A percentile compares a stretch with the other conserved stretches of the same genome.
Conservation (phyloP, 257 asterid genomes). For the Forsythia suspensa region DNA sequence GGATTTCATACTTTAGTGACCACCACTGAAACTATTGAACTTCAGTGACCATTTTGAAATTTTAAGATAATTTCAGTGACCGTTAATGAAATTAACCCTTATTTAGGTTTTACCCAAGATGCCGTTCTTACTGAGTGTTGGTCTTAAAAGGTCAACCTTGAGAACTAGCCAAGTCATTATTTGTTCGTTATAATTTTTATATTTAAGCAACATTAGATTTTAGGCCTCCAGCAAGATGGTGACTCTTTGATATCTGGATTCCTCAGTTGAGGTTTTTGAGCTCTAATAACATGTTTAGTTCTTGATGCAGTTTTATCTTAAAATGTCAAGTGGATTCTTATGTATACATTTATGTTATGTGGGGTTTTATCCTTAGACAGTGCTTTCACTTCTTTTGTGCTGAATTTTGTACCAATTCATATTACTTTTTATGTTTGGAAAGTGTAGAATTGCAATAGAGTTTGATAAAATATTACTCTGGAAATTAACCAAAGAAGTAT, state of each 20-base stretch:
- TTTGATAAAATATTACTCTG: background rate
- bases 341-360: background rate
- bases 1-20: too few relatives aligned
- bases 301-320: background rate
- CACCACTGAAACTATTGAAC: too few relatives aligned
- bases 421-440: background rate
- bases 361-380: background rate
- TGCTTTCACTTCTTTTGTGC: background rate
- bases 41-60: too few relatives aligned
- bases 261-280: background rate
- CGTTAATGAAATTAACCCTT: too few relatives aligned
- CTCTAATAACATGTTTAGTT: background rate
- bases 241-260: background rate
- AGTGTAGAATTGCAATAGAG: background rate
- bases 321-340: background rate
- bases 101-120: background rate
- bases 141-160: background rate
- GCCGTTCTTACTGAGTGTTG: background rate
- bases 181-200: background rate
- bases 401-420: too few relatives aligned
- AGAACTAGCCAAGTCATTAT: background rate
- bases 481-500: slow-evolving; percentile 7
- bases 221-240: background rate
- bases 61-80: too few relatives aligned
- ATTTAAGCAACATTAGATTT: background rate